Conservation (phyloP, 371 early-diverging fungal genomes). For the Mucor piriformis region DNA sequence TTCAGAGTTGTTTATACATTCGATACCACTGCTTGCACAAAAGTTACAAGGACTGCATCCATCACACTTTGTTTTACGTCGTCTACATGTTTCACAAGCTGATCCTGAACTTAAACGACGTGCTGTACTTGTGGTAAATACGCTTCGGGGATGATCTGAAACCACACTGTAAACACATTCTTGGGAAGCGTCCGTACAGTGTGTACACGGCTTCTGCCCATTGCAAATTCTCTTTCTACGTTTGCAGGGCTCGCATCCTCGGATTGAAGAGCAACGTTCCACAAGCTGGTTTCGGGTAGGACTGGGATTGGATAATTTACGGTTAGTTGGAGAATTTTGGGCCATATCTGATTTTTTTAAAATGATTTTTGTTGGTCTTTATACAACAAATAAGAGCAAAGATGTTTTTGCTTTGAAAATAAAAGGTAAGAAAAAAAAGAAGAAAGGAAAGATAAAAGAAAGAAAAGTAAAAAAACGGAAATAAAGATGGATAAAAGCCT, state of each 20-base stretch:
- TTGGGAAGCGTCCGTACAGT: constrained; percentile 24
- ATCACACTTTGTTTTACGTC: constrained; percentile 59
- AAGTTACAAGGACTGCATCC: constrained; percentile 51
- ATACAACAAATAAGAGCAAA: constrained; percentile 1
- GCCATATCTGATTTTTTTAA: constrained; percentile 23
- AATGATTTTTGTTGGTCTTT: not conserved
- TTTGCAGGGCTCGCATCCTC: constrained; percentile 36
- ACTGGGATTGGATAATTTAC: constrained; percentile 32
- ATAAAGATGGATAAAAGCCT: constrained; percentile 15
- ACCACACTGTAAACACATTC: constrained; percentile 37
- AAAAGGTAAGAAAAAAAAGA: constrained; percentile 5
- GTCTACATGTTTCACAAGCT: constrained; percentile 55
- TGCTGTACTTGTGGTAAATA: constrained; percentile 38
- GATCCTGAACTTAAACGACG: constrained; percentile 53
- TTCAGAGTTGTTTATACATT: constrained; percentile 39
- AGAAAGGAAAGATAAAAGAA: constrained; percentile 4
- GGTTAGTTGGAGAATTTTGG: constrained; percentile 25
- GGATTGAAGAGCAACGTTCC: constrained; percentile 28
- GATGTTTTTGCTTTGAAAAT: constrained; percentile 8
- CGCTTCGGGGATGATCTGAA: constrained; percentile 34
- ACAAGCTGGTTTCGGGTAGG: constrained; percentile 30
- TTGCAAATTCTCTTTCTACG: constrained; percentile 31
- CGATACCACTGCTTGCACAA: constrained; percentile 39
- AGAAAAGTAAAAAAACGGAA: constrained; percentile 11
- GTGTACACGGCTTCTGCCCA: constrained; percentile 32